Percentiles rank a stretch among this genome's conserved stretches.
These are phyloP conservation scores for Trichoderma endophyticum DNA, from an alignment of 2,329 filamentous ascomycete genomes.

Conservation along the genomic window DNA sequence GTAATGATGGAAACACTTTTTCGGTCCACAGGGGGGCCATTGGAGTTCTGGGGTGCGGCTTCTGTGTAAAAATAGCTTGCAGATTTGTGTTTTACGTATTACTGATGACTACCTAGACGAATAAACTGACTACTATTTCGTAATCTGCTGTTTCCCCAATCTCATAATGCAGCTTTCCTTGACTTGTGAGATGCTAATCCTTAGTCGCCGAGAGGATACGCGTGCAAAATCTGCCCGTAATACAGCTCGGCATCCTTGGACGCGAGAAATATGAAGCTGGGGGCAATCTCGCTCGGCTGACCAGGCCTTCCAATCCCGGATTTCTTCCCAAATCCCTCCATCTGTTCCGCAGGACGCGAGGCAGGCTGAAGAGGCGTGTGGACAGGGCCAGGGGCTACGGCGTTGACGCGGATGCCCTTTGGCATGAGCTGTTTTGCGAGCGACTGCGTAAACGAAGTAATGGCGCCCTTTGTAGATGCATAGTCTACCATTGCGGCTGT, in stretches of 20 bases:
- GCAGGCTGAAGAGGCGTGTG: constrained; percentile 36
- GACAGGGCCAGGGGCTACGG: constrained; percentile 25
- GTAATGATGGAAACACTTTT: background rate
- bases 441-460: constrained; percentile 50
- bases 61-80: constrained; percentile 4
- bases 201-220: constrained; percentile 40
- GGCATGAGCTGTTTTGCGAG: constrained; percentile 47
- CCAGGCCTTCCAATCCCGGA: constrained; percentile 38
- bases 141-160: background rate
- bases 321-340: constrained; percentile 42
- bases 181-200: background rate
- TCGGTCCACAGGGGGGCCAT: background rate
- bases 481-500: constrained; percentile 49
- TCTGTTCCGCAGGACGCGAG: constrained; percentile 41
- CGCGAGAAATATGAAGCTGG: constrained; percentile 40
- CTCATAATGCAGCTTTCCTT: background rate
- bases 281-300: constrained; percentile 44
- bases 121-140: background rate
- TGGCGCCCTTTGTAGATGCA: constrained; percentile 54
- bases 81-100: background rate
- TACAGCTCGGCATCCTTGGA: constrained; percentile 39
- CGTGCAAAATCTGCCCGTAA: constrained; percentile 39
- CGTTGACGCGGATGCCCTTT: constrained; percentile 53
- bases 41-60: background rate
- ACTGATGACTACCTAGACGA: background rate